phyloP scores from a whole-genome alignment of 768 basidiomycete species.

The Tulasnella sp. region DNA sequence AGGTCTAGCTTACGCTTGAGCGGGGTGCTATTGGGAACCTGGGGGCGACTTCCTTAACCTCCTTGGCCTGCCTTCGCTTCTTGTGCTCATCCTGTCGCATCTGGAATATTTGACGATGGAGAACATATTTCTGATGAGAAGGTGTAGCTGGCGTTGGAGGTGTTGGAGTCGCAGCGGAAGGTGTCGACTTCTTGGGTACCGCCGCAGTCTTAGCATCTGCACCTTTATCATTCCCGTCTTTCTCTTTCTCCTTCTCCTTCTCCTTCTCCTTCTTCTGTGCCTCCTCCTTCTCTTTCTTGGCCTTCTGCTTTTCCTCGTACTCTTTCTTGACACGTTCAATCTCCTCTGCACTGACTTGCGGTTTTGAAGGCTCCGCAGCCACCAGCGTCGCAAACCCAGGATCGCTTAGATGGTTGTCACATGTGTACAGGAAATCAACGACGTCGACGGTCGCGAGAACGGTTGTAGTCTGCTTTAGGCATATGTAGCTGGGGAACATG shows the following conservation, averaged over 20 bases:
- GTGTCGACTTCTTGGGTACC: slow-evolving; percentile 41
- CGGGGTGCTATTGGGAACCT: slow-evolving; percentile 45
- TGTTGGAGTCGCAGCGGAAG: slow-evolving; percentile 46
- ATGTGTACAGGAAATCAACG: slow-evolving; percentile 85
- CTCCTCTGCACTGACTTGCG: slow-evolving; percentile 61
- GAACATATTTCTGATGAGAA: slow-evolving; percentile 69
- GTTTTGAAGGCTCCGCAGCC: slow-evolving; percentile 46
- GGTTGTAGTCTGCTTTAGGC: slow-evolving; percentile 76
- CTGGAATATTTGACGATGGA: slow-evolving; percentile 83
- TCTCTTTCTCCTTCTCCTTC: slow-evolving; percentile 39
- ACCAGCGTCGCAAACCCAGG: slow-evolving; percentile 68
- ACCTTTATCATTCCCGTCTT: slow-evolving; percentile 39
- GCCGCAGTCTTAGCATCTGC: slow-evolving; percentile 36
- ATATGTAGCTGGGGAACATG: slow-evolving; percentile 42
- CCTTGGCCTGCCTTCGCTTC: slow-evolving; percentile 64
- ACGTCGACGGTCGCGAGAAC: slow-evolving; percentile 85
- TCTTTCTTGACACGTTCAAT: slow-evolving; percentile 81
- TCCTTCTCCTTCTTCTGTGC: slow-evolving; percentile 37
- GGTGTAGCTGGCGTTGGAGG: slow-evolving; percentile 38
- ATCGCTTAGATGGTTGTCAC: slow-evolving; percentile 79
- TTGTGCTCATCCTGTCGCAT: slow-evolving; percentile 79
- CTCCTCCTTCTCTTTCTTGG: slow-evolving; percentile 37
- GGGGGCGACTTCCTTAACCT: slow-evolving; percentile 58
- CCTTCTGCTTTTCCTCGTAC: slow-evolving; percentile 55
- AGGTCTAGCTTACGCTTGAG: slow-evolving; percentile 44